Evolutionary conservation across 352 stramenopile species (phyloP).

Genomic region (Blastocystis hominis): DNA sequence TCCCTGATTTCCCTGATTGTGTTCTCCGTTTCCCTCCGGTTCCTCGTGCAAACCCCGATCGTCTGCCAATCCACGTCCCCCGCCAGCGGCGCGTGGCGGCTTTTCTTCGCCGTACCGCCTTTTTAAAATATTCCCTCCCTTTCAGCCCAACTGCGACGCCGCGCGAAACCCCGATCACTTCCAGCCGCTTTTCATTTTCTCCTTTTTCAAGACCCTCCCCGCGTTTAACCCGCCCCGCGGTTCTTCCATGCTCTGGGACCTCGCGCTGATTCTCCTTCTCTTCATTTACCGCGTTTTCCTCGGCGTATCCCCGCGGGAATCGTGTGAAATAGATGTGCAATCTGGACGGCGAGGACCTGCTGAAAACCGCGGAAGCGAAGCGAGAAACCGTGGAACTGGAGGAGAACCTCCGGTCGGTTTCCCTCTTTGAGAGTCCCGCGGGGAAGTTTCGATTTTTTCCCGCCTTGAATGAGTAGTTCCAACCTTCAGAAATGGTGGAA

Average conservation of each 20-base stretch:
- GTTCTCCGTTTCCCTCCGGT: background rate
- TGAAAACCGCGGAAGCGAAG: background rate
- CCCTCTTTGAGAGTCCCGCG: background rate
- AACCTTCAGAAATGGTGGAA: background rate
- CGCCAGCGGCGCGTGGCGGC: background rate
- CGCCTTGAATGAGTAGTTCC: background rate
- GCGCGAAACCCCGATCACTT: background rate
- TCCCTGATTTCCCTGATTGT: background rate
- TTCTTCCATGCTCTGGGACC: background rate
- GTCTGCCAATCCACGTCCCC: slow-evolving; percentile 9
- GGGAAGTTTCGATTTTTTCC: background rate
- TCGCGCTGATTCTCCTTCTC: background rate
- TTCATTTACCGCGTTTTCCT: background rate
- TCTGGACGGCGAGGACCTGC: background rate
- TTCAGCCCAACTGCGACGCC: background rate
- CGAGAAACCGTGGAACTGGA: background rate
- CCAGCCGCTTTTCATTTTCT: slow-evolving; percentile 17
- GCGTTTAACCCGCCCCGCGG: background rate
- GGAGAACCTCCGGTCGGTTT: background rate
- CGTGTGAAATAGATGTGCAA: background rate
- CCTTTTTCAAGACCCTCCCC: background rate
- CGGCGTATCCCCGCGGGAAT: background rate
- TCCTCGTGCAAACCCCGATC: slow-evolving; percentile 16
- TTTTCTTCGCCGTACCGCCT: background rate
- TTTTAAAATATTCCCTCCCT: background rate